Conservation (phyloP, 345 rosid genomes). For the Rhodamnia rubescens region DNA sequence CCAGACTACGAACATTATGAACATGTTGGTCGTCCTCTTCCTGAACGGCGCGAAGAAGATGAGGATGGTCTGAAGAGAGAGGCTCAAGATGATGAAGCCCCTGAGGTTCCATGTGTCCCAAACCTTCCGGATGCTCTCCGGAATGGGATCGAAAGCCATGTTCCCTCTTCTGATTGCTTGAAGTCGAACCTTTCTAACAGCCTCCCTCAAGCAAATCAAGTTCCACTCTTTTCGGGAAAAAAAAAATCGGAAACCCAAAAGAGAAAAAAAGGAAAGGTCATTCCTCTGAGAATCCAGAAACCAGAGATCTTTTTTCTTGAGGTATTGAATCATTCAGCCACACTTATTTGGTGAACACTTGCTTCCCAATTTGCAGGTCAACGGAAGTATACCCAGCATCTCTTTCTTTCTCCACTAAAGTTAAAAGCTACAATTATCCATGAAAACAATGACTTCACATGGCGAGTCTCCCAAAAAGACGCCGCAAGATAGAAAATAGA, state of each 20-base stretch:
- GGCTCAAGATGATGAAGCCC: constrained; percentile 45
- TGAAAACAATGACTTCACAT: neutral
- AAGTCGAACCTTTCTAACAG: neutral
- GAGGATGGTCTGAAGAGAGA: constrained; percentile 39
- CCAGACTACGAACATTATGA: constrained; percentile 34
- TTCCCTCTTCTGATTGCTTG: neutral
- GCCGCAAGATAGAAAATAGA: too few species aligned
- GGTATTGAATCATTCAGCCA: neutral
- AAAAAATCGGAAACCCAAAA: neutral
- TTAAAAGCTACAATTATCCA: neutral
- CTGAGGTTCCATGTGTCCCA: constrained; percentile 57
- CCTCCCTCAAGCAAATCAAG: neutral
- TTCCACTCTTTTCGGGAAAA: neutral
- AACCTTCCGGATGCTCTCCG: constrained; percentile 3
- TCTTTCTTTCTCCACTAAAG: neutral
- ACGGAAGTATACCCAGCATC: neutral
- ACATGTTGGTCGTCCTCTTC: constrained; percentile 26
- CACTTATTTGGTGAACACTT: neutral
- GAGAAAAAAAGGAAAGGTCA: too few species aligned
- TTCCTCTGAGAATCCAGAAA: neutral
- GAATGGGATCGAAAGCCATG: constrained; percentile 16
- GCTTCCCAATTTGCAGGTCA: neutral
- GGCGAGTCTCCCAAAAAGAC: neutral
- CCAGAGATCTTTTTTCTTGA: neutral
- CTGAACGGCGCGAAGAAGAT: constrained; percentile 36